A percentile compares a stretch with the other conserved stretches of the same genome.
Evolutionary conservation across 2,329 filamentous ascomycete genomes (phyloP).

Genomic region (Aureobasidium zeae): DNA sequence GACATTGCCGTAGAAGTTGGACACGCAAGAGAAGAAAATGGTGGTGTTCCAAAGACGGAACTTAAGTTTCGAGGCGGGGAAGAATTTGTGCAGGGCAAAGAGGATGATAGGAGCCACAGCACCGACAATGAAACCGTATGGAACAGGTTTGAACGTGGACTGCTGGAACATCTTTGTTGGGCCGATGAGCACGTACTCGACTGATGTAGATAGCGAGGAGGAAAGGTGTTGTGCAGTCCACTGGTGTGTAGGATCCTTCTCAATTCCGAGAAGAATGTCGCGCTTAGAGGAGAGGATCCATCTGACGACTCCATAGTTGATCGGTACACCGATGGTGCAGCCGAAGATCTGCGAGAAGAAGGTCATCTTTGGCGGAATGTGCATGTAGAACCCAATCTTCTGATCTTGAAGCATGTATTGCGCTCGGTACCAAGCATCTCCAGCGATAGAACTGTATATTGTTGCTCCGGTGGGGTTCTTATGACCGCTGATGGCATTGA

Average conservation of each 20-base stretch:
- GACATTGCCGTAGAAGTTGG: conserved; percentile 52
- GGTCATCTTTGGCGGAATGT: conserved; percentile 49
- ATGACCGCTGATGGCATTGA: conserved; percentile 42
- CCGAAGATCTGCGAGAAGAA: conserved; percentile 56
- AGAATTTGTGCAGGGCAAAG: conserved; percentile 43
- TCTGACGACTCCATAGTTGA: conserved; percentile 52
- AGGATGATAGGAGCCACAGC: conserved; percentile 39
- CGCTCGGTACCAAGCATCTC: conserved; percentile 52
- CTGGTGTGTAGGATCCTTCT: conserved; percentile 48
- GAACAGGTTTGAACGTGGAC: conserved; percentile 40
- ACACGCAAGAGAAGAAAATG: conserved; percentile 50
- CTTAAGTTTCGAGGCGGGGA: conserved; percentile 45
- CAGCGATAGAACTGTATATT: conserved; percentile 50
- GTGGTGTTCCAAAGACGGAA: conserved; percentile 53
- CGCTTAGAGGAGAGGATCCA: conserved; percentile 51
- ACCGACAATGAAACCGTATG: conserved; percentile 47
- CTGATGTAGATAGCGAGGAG: conserved; percentile 44
- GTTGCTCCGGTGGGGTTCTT: conserved; percentile 51
- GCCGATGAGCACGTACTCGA: conserved; percentile 53
- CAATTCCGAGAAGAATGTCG: conserved; percentile 44
- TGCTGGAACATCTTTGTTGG: conserved; percentile 43
- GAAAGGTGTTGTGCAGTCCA: conserved; percentile 52
- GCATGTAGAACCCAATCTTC: conserved; percentile 57
- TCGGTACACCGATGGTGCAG: conserved; percentile 48
- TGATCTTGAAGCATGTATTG: conserved; percentile 53